A percentile compares a stretch with the other conserved stretches of the same genome.
Conservation (phyloP, 371 early-diverging fungal species). For the Saksenaea vasiformis region DNA sequence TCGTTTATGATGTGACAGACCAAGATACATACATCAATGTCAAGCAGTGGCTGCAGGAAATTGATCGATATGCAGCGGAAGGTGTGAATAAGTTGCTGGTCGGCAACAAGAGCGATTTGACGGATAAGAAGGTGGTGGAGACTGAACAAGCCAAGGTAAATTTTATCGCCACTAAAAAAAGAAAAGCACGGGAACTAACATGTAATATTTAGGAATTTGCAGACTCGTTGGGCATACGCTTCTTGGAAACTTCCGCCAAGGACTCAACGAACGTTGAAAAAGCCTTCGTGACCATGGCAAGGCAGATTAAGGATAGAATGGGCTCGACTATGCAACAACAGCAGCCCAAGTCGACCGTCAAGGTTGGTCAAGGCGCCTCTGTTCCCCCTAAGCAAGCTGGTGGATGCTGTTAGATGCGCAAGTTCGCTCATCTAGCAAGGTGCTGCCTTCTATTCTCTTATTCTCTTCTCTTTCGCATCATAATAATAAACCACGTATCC, state of each 20-base stretch:
- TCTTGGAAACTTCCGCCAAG: constrained; percentile 96
- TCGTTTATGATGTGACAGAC: constrained; percentile 99
- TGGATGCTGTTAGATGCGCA: constrained; percentile 45
- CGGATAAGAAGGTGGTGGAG: constrained; percentile 84
- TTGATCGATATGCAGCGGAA: constrained; percentile 68
- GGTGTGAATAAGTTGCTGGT: constrained; percentile 96
- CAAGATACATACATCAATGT: constrained; percentile 91
- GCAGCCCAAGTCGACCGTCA: constrained; percentile 45
- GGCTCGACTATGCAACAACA: constrained; percentile 43
- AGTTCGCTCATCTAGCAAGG: background rate
- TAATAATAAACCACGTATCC: constrained; percentile 1
- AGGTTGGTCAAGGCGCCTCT: constrained; percentile 46
- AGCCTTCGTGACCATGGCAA: constrained; percentile 95
- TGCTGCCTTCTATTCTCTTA: background rate
- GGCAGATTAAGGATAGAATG: constrained; percentile 77
- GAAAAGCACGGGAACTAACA: background rate
- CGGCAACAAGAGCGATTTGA: constrained; percentile 99
- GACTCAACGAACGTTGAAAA: constrained; percentile 93
- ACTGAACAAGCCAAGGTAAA: constrained; percentile 71
- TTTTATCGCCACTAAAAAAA: constrained; percentile 12
- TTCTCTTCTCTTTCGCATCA: background rate
- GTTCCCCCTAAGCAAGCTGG: constrained; percentile 47
- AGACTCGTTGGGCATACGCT: constrained; percentile 82
- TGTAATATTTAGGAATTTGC: constrained; percentile 69
- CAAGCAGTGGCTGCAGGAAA: constrained; percentile 97